phyloP scores from a whole-genome alignment of 352 stramenopile species.

The Globisporangium cylindrosporum region DNA sequence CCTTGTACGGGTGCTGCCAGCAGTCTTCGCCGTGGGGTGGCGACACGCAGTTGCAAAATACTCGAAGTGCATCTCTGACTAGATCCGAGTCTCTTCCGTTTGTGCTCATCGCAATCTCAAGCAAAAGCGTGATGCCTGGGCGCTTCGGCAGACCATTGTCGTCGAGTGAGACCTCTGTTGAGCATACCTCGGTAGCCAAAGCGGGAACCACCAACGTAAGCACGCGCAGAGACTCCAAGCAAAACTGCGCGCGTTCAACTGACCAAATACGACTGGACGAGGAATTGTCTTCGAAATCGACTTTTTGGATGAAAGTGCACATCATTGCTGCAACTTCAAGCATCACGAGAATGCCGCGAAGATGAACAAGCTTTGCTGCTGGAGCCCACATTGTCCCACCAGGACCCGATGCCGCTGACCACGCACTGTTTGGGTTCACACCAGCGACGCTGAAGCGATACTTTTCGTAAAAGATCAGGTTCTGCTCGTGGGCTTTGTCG shows the following conservation, averaged over 20 bases:
- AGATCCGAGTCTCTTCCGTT: conserved; percentile 72
- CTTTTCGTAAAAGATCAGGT: conserved; percentile 82
- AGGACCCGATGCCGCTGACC: conserved; percentile 49
- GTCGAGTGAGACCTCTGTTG: conserved; percentile 60
- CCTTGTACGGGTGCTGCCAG: conserved; percentile 84
- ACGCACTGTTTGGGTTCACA: conserved; percentile 42
- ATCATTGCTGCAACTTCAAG: conserved; percentile 76
- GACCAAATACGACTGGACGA: conserved; percentile 65
- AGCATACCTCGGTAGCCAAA: conserved; percentile 72
- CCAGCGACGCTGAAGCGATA: conserved; percentile 70
- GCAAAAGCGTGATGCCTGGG: conserved; percentile 62
- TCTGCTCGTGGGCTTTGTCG: conserved; percentile 82
- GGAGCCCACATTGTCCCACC: conserved; percentile 67
- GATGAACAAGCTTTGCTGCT: conserved; percentile 67
- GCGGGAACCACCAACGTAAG: conserved; percentile 72
- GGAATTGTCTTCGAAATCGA: conserved; percentile 50
- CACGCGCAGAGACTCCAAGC: conserved; percentile 68
- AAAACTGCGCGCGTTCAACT: conserved; percentile 77
- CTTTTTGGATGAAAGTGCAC: conserved; percentile 53
- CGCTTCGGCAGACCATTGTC: conserved; percentile 39
- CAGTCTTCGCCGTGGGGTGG: conserved; percentile 74
- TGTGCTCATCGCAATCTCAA: conserved; percentile 75
- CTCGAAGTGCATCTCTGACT: conserved; percentile 64
- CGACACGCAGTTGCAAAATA: conserved; percentile 85
- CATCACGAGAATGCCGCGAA: conserved; percentile 74